phyloP scores from a whole-genome alignment of 305 asterid species.

The Fraxinus paxiana region DNA sequence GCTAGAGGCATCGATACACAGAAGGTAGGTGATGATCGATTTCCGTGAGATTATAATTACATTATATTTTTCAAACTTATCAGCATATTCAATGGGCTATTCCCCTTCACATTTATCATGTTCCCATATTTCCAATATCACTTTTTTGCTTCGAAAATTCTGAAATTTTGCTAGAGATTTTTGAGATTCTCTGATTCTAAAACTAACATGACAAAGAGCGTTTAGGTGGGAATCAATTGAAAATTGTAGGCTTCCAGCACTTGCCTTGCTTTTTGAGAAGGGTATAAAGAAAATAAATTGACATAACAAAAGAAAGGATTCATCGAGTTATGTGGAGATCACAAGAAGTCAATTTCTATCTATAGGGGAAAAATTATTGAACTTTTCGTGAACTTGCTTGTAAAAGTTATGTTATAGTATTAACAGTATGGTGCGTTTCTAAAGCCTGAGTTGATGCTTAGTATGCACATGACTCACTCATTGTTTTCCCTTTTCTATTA shows the following conservation, averaged over 20 bases:
- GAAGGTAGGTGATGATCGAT: conserved; percentile 51
- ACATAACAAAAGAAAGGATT: conserved; percentile 12
- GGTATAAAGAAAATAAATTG: conserved; percentile 11
- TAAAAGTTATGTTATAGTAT: neutral
- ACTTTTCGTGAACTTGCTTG: neutral
- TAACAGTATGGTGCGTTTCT: neutral
- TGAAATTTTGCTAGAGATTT: neutral
- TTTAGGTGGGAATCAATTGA: conserved; percentile 4
- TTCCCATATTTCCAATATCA: neutral
- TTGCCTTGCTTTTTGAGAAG: conserved; percentile 10
- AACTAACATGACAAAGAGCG: conserved; percentile 4
- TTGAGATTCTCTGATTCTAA: neutral
- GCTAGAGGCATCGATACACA: conserved; percentile 83
- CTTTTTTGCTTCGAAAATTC: neutral
- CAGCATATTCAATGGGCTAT: neutral
- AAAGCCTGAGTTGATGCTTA: neutral
- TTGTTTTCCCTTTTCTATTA: neutral
- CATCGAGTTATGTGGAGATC: conserved; percentile 2
- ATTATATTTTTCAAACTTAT: neutral
- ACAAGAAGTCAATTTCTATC: conserved; percentile 2
- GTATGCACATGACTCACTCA: neutral
- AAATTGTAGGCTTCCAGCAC: conserved; percentile 6
- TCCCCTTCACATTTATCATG: neutral
- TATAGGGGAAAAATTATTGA: neutral
- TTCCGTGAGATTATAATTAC: conserved; percentile 16